phyloP scores from a whole-genome alignment of 371 early-diverging fungal genomes.

The Umbelopsis sp. region DNA sequence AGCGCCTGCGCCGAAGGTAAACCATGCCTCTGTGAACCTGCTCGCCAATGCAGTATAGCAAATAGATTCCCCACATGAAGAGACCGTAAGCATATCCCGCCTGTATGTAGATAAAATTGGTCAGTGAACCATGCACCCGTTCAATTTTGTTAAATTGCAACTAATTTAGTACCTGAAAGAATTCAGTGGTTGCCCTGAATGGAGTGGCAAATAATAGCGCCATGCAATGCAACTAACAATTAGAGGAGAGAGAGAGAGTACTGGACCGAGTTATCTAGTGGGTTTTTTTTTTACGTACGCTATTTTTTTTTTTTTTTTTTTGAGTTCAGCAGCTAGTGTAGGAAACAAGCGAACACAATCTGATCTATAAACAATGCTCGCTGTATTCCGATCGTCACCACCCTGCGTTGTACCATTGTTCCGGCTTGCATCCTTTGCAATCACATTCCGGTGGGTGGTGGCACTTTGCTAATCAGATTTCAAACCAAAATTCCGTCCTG shows the following conservation, averaged over 20 bases:
- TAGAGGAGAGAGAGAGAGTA: not conserved
- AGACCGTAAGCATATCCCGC: conserved; percentile 9
- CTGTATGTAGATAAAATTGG: not conserved
- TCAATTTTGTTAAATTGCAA: not conserved
- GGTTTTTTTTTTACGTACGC: too few species aligned
- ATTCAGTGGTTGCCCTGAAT: not conserved
- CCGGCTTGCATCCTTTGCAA: not conserved
- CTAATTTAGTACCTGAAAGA: conserved; percentile 10
- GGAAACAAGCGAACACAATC: too few species aligned
- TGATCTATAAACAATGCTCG: too few species aligned
- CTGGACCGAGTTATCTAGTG: not conserved
- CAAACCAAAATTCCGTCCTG: too few species aligned
- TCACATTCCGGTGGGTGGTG: not conserved
- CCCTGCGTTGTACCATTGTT: too few species aligned
- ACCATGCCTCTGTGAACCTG: not conserved
- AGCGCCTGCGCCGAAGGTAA: conserved; percentile 7
- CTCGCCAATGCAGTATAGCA: not conserved
- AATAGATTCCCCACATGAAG: conserved; percentile 8
- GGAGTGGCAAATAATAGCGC: not conserved
- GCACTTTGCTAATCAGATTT: too few species aligned
- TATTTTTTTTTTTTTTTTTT: too few species aligned
- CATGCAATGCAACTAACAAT: conserved; percentile 4
- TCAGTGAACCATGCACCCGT: not conserved
- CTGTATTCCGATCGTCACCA: too few species aligned
- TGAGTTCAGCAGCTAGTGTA: too few species aligned